phyloP scores from a whole-genome alignment of 2,329 filamentous ascomycete genomes.

The Paraphoma sp. region DNA sequence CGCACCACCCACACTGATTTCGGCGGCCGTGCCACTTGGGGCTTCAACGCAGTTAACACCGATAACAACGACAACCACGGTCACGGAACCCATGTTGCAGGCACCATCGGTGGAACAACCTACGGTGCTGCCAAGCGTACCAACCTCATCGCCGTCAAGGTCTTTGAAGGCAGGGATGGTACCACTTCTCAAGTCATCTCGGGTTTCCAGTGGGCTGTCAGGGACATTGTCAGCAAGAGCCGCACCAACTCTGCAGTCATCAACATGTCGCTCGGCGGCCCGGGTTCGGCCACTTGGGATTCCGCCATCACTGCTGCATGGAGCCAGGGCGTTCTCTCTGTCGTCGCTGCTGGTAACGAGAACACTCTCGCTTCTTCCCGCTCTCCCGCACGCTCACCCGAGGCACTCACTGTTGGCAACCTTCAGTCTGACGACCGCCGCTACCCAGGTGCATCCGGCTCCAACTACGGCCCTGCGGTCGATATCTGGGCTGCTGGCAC shows the following conservation, averaged over 20 bases:
- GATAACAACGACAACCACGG: conserved; percentile 32
- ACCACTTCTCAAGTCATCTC: not conserved
- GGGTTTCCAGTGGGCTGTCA: not conserved
- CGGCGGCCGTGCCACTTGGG: conserved; percentile 36
- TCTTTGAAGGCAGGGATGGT: not conserved
- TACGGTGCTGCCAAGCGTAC: not conserved
- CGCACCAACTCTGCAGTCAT: not conserved
- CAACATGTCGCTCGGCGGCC: not conserved
- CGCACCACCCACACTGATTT: conserved; percentile 56
- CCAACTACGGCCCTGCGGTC: not conserved
- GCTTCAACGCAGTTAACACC: conserved; percentile 34
- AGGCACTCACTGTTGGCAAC: not conserved
- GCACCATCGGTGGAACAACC: not conserved
- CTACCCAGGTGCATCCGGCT: not conserved
- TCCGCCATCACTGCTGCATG: not conserved
- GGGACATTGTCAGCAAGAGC: not conserved
- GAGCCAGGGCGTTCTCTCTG: not conserved
- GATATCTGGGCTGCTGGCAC: not conserved
- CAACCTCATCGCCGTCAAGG: not conserved
- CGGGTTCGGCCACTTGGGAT: not conserved
- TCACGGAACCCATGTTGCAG: conserved; percentile 21
- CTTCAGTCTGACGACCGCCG: not conserved
- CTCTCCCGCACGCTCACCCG: not conserved
- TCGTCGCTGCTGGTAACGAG: not conserved
- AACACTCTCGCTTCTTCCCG: not conserved